These are phyloP conservation scores for Phialophora chinensis DNA, from an alignment of 2,329 filamentous ascomycete genomes.

Conservation along the genomic window DNA sequence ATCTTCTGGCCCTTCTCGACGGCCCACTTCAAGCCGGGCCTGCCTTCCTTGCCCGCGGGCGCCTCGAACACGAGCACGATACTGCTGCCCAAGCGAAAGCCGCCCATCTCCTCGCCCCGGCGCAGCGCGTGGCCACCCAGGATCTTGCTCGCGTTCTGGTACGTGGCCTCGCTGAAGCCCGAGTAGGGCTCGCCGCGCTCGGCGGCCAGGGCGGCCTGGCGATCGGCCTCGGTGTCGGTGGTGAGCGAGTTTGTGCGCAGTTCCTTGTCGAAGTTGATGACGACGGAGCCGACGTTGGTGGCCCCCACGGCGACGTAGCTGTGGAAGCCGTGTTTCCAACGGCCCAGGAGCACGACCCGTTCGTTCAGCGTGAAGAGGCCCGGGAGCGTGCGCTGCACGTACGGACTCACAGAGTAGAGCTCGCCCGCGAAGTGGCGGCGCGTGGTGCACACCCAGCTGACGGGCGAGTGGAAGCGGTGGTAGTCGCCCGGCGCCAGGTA, in stretches of 20 bases:
- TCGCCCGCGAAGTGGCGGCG: constrained; percentile 98
- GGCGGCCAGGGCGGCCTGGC: constrained; percentile 79
- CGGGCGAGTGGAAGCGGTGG: constrained; percentile 95
- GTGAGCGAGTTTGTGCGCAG: constrained; percentile 88
- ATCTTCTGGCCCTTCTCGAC: constrained; percentile 87
- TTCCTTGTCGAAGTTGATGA: constrained; percentile 95
- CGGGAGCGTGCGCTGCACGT: constrained; percentile 88
- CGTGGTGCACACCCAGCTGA: constrained; percentile 91
- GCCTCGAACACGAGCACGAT: constrained; percentile 97
- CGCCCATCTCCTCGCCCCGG: constrained; percentile 95
- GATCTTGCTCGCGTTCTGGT: constrained; percentile 75
- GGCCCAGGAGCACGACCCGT: constrained; percentile 86
- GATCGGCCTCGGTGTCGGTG: constrained; percentile 90
- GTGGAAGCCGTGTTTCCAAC: constrained; percentile 98
- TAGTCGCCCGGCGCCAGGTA: constrained; percentile 98
- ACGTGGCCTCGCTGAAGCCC: constrained; percentile 93
- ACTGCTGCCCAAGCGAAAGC: constrained; percentile 93
- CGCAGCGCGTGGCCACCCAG: constrained; percentile 82
- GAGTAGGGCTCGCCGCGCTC: constrained; percentile 78
- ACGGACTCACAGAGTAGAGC: constrained; percentile 92
- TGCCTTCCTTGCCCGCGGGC: constrained; percentile 65
- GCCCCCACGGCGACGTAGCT: constrained; percentile 93
- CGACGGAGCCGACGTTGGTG: constrained; percentile 96
- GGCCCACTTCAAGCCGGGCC: constrained; percentile 80
- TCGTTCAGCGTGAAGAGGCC: constrained; percentile 97